Base-by-base conservation (phyloP, 495 filamentous ascomycete species). In the Pyrenula aspistea region DNA sequence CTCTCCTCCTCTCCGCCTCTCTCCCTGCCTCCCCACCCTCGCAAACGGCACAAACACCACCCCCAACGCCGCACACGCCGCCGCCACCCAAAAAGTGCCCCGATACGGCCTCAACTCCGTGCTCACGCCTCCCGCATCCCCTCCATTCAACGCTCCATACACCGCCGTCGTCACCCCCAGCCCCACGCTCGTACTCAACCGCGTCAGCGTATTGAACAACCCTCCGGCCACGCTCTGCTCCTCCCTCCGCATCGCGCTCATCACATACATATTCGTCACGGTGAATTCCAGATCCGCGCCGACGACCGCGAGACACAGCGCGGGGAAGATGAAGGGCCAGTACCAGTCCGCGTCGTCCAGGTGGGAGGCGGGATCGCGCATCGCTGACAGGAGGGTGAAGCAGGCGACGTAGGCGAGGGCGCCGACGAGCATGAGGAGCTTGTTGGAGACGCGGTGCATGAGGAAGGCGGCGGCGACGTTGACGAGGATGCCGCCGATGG, bases 211-310 rank as follows among this genome's bases (percentile, higher is more conserved):
- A 61, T 79, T 81, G 68, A 82, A 80, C 1, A 83, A 73, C 8
- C 75, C 77, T 4, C 79, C 77, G 11, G 77, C 76, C 2, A 82
- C 65, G 0, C 66, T 70, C 55, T 83, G 88, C 88, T 51, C 88
- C 88, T 58, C 88, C 89, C 52, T 91, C 83, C 47, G 88, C 89
- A 68, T 92, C 89, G 65, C 92, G 86, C 69, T 92, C 88, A 74
- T 93, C 88, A 82, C 77, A 53, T 79, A 50, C 15, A 83, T 62
- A 58, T 84, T 83, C 1, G 80, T 76, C 4, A 85, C 74, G 8
- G 77, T 80, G 67, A 85, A 88, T 10, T 84, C 71, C 2, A 75
- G 70, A 61, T 86, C 83, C 0, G 78, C 75, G 48, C 75, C 76
- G 1, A 82, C 66, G 1, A 81, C 77, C 49, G 72, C 75, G 24